phyloP scores from a whole-genome alignment of 2,329 filamentous ascomycete genomes.

The Reticulascus tulasneorum region DNA sequence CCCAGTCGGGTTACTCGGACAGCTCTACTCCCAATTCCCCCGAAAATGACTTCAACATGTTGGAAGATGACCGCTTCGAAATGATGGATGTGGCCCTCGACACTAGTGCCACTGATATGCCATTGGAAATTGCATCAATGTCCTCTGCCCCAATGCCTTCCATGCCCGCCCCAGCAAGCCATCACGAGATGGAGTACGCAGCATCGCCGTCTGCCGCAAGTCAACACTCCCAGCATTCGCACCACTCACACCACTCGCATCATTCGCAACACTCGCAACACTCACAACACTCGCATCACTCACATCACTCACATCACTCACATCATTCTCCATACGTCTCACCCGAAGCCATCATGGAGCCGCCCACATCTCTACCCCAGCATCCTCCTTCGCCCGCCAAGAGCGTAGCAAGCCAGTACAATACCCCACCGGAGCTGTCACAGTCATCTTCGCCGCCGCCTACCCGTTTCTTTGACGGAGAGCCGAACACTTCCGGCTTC shows the following conservation, averaged over 20 bases:
- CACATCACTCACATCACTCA: no score
- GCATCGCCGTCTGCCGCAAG: conserved; percentile 39
- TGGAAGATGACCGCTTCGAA: conserved; percentile 30
- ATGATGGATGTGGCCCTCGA: conserved; percentile 34
- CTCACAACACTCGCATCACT: no score
- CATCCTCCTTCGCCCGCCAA: conserved; percentile 45
- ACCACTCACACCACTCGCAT: no score
- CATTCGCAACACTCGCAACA: no score
- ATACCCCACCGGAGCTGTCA: conserved; percentile 58
- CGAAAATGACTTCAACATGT: conserved; percentile 38
- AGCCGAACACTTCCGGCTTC: conserved; percentile 29
- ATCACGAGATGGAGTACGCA: conserved; percentile 27
- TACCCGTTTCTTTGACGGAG: conserved; percentile 43
- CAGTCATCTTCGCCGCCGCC: conserved; percentile 55
- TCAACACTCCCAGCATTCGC: no score
- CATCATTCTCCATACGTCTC: conserved; percentile 43
- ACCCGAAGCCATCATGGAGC: conserved; percentile 39
- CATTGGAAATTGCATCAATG: conserved; percentile 28
- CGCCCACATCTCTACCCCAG: conserved; percentile 21
- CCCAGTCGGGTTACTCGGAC: conserved; percentile 54
- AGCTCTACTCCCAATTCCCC: conserved; percentile 54
- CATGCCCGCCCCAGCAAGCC: conserved; percentile 21
- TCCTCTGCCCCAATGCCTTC: conserved; percentile 42
- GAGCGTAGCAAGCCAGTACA: conserved; percentile 48
- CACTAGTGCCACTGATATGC: conserved; percentile 14